Percentiles rank a stretch among this genome's conserved stretches.
Conservation (phyloP, 805 yeast genomes). For the Cyberlindnera japonica region DNA sequence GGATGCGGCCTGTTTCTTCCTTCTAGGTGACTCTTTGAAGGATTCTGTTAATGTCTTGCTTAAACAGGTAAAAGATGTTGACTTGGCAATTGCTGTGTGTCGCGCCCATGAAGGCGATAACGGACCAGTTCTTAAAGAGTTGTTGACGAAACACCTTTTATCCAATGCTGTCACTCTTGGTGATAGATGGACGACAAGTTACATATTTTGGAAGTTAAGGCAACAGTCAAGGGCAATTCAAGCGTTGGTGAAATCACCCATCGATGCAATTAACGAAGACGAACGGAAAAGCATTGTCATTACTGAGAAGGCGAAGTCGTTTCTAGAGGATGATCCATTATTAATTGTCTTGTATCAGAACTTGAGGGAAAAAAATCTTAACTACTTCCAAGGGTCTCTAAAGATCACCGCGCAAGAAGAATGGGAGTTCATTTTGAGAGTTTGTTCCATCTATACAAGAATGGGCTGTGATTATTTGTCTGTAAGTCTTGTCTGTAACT, state of each 20-base stretch:
- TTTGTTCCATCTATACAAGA: constrained; percentile 63
- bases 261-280: constrained; percentile 33
- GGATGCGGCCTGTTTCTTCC: constrained; percentile 87
- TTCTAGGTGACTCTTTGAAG: constrained; percentile 67
- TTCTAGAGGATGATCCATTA: constrained; percentile 78
- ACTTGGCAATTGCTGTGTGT: constrained; percentile 77
- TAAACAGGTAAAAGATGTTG: constrained; percentile 61
- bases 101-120: constrained; percentile 66
- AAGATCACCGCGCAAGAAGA: constrained; percentile 45
- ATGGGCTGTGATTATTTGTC: constrained; percentile 92
- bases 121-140: constrained; percentile 47
- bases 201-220: constrained; percentile 68
- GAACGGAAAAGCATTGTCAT: constrained; percentile 23
- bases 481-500: constrained; percentile 54
- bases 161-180: constrained; percentile 58
- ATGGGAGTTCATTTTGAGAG: constrained; percentile 56
- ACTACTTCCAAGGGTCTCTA: constrained; percentile 47
- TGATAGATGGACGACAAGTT: constrained; percentile 78
- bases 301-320: constrained; percentile 35
- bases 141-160: constrained; percentile 49
- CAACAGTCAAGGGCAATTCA: constrained; percentile 52
- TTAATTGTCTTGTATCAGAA: constrained; percentile 60
- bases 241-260: constrained; percentile 59
- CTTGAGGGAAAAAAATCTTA: constrained; percentile 50
- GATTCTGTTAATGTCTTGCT: constrained; percentile 78